phyloP scores from a whole-genome alignment of 2,329 filamentous ascomycete species.

The Claviceps sorghi region DNA sequence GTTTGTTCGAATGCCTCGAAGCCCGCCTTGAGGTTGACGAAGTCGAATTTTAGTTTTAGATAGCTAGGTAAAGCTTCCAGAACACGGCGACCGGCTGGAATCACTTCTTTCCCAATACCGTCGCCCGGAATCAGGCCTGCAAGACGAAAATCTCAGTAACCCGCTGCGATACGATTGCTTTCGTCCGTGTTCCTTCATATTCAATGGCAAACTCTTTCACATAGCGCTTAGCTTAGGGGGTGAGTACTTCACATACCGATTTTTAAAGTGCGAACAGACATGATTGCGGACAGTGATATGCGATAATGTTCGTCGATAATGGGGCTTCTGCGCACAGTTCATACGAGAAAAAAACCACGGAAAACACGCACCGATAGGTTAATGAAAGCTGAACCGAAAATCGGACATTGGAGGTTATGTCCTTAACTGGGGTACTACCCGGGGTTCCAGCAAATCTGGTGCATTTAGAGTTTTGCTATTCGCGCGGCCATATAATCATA shows the following conservation, averaged over 20 bases:
- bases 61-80: slow-evolving; percentile 88
- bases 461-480: no score
- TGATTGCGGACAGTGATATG: slow-evolving; percentile 11
- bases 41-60: slow-evolving; percentile 85
- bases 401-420: not conserved
- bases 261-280: slow-evolving; percentile 28
- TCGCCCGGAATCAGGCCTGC: slow-evolving; percentile 94
- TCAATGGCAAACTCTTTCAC: not conserved
- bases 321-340: not conserved
- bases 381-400: not conserved
- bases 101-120: slow-evolving; percentile 96
- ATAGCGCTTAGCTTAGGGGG: not conserved
- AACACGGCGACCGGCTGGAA: slow-evolving; percentile 79
- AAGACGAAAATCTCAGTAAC: not conserved
- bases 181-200: not conserved
- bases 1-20: slow-evolving; percentile 89
- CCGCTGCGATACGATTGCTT: not conserved
- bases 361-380: not conserved
- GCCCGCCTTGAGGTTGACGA: slow-evolving; percentile 82
- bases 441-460: no score
- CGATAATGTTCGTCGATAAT: not conserved
- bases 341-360: not conserved
- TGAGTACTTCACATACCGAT: slow-evolving; percentile 17
- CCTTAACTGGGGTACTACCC: no score
- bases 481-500: no score